These are phyloP conservation scores for Aspergillus quadricinctus DNA, from an alignment of 2,329 filamentous ascomycete species.

Conservation along the genomic window DNA sequence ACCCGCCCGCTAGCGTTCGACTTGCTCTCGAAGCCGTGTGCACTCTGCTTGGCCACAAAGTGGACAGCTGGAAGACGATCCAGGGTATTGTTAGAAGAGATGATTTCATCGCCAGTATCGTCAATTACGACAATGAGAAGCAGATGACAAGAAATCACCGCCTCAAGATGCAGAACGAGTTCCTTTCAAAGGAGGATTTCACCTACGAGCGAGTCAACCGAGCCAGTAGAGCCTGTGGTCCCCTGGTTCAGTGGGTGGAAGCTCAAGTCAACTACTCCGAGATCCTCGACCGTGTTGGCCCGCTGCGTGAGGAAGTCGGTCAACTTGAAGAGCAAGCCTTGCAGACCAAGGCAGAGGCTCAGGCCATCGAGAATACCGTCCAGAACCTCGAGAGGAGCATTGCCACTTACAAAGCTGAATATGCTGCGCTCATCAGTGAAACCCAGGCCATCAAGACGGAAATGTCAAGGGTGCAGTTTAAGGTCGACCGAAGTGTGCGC, in stretches of 20 bases:
- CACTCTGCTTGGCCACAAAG: constrained; percentile 85
- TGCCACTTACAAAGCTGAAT: constrained; percentile 91
- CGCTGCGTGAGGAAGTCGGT: constrained; percentile 82
- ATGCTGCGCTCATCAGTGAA: constrained; percentile 91
- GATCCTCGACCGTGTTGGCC: constrained; percentile 89
- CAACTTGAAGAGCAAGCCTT: constrained; percentile 83
- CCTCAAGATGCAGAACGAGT: constrained; percentile 87
- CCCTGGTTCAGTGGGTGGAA: constrained; percentile 92
- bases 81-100: constrained; percentile 84
- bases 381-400: constrained; percentile 82
- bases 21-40: constrained; percentile 95
- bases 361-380: constrained; percentile 86
- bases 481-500: constrained; percentile 93
- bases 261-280: constrained; percentile 98
- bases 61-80: constrained; percentile 86
- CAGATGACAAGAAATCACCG: constrained; percentile 85
- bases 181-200: constrained; percentile 88
- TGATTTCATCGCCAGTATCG: constrained; percentile 96
- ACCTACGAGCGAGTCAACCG: constrained; percentile 95
- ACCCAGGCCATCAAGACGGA: constrained; percentile 96
- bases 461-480: constrained; percentile 94
- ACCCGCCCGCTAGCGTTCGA: constrained; percentile 83
- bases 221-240: constrained; percentile 93
- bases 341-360: constrained; percentile 88
- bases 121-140: constrained; percentile 92